Conservation (phyloP, 331 rosid genomes). For the Malus hybrid region DNA sequence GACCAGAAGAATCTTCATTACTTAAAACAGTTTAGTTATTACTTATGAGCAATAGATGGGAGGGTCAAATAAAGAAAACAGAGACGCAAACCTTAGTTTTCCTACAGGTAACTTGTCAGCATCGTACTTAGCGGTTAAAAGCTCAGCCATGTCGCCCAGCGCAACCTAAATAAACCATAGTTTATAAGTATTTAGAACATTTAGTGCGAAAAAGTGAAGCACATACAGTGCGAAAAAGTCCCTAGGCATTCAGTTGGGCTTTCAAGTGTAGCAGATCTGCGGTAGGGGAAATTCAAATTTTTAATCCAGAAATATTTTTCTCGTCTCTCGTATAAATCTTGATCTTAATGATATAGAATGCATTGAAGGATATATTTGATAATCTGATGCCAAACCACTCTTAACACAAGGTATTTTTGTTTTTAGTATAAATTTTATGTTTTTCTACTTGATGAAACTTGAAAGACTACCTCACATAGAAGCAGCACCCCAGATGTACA, state of each 20-base stretch:
- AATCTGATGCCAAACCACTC: neutral
- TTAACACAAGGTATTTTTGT: neutral
- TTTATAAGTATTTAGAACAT: neutral
- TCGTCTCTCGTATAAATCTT: neutral
- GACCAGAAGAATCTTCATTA: neutral
- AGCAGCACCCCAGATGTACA: slow-evolving; percentile 71
- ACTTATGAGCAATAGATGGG: neutral
- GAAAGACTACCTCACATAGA: slow-evolving; percentile 79
- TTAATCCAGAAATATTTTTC: neutral
- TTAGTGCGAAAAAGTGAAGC: neutral
- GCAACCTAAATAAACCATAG: slow-evolving; percentile 52
- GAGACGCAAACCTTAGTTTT: slow-evolving; percentile 62
- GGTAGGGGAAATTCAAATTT: neutral
- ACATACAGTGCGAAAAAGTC: neutral
- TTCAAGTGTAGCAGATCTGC: neutral
- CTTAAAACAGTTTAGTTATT: neutral
- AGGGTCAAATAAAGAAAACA: neutral
- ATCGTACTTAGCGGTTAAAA: slow-evolving; percentile 54
- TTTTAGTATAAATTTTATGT: neutral
- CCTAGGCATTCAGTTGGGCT: neutral
- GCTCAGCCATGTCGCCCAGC: slow-evolving; percentile 89
- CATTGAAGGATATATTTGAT: neutral
- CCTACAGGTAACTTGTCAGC: slow-evolving; percentile 80
- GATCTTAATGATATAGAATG: neutral
- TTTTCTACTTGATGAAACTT: neutral